These are phyloP conservation scores for Trichoderma sp. DNA, from an alignment of 2,329 filamentous ascomycete species.

Conservation along the genomic window DNA sequence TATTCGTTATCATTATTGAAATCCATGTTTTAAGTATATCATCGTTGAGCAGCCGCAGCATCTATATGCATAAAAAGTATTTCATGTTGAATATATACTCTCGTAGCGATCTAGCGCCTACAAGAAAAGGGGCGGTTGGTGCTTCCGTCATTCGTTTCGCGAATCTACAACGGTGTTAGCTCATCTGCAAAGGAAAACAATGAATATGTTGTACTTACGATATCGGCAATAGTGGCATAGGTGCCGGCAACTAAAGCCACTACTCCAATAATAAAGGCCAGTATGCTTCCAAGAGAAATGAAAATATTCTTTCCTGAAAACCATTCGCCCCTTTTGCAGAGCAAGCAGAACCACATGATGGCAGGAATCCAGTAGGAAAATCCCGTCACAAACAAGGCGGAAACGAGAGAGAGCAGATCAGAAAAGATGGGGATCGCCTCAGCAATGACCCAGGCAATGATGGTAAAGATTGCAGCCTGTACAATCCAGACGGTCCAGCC, in stretches of 20 bases:
- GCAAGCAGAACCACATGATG: constrained; percentile 31
- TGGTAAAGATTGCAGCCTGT: constrained; percentile 58
- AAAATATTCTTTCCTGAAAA: constrained; percentile 33
- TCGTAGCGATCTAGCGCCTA: constrained; percentile 4
- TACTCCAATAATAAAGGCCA: constrained; percentile 34
- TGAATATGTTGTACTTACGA: constrained; percentile 31
- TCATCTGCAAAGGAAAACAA: not conserved
- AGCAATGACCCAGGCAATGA: constrained; percentile 68
- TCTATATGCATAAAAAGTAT: not conserved
- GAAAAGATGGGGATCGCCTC: constrained; percentile 72
- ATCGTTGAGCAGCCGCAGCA: not conserved
- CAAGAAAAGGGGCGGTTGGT: constrained; percentile 29
- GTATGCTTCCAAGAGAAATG: constrained; percentile 31
- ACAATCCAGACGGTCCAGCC: constrained; percentile 55
- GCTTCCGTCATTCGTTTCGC: constrained; percentile 28
- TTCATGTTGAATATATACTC: not conserved
- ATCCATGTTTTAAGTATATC: not conserved
- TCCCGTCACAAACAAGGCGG: constrained; percentile 47
- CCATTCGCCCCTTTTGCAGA: constrained; percentile 30
- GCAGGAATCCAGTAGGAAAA: constrained; percentile 31
- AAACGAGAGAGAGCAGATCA: constrained; percentile 56
- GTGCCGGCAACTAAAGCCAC: constrained; percentile 36
- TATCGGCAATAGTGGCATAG: constrained; percentile 35
- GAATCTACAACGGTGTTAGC: constrained; percentile 27
- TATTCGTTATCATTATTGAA: not conserved